Base-by-base conservation (phyloP, 208 protist species). In the Crithidia thermophila region DNA sequence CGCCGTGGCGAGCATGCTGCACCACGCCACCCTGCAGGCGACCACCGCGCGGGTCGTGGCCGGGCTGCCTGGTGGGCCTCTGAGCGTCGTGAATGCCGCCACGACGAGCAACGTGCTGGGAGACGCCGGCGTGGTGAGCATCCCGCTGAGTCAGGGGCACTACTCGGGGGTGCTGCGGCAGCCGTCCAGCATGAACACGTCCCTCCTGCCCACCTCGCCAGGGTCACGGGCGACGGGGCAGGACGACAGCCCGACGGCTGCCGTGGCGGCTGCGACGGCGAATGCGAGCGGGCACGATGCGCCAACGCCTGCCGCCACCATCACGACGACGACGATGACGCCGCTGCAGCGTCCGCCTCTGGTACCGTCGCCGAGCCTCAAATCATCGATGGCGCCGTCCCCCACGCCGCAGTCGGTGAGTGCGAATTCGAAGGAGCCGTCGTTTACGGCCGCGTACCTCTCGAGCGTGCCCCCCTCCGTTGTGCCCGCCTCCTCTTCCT, bases 1-100 rank as follows among this genome's bases (percentile, higher is more conserved):
- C 21, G 56, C 34, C 45, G 67, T 84, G n/a, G 63, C 65, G 20
- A 79, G 58, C 57, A 80, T 84, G 58, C 56, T 80, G 57, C 45
- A 63, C 55, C 53, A 68, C 56, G 30, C 65, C 23, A 46, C 69
- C 20, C 42, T 65, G 34, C 77, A 75, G 28, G 67, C 33, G 2
- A 69, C 56, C 23, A 43, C 28, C 5, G 53, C 53, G 9, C n/a
- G 53, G 20, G 51, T 63, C 16, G 52, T 47, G 8, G 50, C 59
- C 20, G 60, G 51, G 2, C 30, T 67, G 13, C 59, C 56, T 18
- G 25, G 11, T 23, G 5, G 16, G 10, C n/a, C 21, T 59, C 28
- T n/a, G 60, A n/a, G 40, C 40, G 18, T 7, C 33, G 31, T 4
- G 2, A 61, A 40, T 11, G 31, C 1, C 4, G 43, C 5, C 3